Percentiles rank a stretch among this genome's conserved stretches.
phyloP scores from a whole-genome alignment of 2,329 filamentous ascomycete species.

The Monosporascus ibericus region DNA sequence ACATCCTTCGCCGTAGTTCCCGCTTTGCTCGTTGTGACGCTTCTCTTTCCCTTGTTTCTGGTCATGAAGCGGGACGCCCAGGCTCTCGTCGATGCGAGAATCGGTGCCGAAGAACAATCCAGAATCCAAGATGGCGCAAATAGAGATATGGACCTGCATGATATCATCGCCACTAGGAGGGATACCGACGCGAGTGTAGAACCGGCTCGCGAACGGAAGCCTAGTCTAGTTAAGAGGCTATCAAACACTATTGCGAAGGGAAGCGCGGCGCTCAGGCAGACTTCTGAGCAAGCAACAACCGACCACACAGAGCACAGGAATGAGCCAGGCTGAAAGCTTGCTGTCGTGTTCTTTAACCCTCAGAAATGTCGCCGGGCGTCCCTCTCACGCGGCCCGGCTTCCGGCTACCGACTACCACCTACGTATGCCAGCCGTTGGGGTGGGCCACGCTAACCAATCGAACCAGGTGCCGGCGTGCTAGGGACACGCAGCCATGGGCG shows the following conservation, averaged over 20 bases:
- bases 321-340: background rate
- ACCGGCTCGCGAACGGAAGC: slow-evolving; percentile 10
- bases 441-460: too few relatives aligned
- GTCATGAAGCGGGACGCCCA: slow-evolving; percentile 40
- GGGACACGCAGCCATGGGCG: too few relatives aligned
- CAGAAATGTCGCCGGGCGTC: too few relatives aligned
- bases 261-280: slow-evolving; percentile 8
- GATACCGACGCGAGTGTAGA: slow-evolving; percentile 11
- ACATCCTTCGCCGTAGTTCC: slow-evolving; percentile 60
- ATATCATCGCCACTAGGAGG: slow-evolving; percentile 28
- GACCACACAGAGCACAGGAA: slow-evolving; percentile 17
- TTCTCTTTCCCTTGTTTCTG: slow-evolving; percentile 45
- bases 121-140: slow-evolving; percentile 30
- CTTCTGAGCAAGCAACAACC: slow-evolving; percentile 11
- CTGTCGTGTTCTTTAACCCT: too few relatives aligned
- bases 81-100: slow-evolving; percentile 35
- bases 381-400: too few relatives aligned
- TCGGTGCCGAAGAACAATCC: slow-evolving; percentile 26
- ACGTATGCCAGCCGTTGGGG: too few relatives aligned
- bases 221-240: slow-evolving; percentile 17
- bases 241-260: slow-evolving; percentile 16
- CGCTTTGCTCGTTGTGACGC: slow-evolving; percentile 39
- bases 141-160: slow-evolving; percentile 36
- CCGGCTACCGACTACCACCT: too few relatives aligned
- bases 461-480: too few relatives aligned